These are phyloP conservation scores for Fusarium proliferatum DNA, from an alignment of 2,329 filamentous ascomycete species.

Conservation along the genomic window DNA sequence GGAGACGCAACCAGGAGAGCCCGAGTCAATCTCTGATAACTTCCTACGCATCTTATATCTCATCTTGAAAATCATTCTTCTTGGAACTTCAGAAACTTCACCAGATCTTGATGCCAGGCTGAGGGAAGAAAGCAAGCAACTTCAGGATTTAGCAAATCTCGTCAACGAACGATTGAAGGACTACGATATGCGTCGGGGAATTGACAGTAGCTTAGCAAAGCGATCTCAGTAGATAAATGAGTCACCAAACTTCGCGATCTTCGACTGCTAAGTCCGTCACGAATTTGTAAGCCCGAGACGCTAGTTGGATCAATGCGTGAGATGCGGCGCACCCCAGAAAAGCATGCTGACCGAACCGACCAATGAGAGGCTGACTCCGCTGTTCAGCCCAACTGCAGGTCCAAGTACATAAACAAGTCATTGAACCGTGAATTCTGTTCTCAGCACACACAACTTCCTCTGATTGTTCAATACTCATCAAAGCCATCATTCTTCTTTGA, in stretches of 20 bases:
- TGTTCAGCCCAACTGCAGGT: background rate
- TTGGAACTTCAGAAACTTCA: slow-evolving; percentile 48
- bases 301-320: background rate
- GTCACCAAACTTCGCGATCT: fast-evolving
- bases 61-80: slow-evolving; percentile 50
- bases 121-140: slow-evolving; percentile 46
- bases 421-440: background rate
- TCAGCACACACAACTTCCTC: background rate
- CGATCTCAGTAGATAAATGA: background rate
- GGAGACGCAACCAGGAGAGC: slow-evolving; percentile 23
- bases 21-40: slow-evolving; percentile 46
- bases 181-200: slow-evolving; percentile 40
- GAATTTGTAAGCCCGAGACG: background rate
- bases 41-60: slow-evolving; percentile 52
- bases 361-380: slow-evolving; percentile 16
- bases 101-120: slow-evolving; percentile 43
- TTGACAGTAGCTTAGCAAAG: background rate
- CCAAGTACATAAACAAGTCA: slow-evolving; percentile 14
- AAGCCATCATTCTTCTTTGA: background rate
- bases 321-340: background rate
- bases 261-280: background rate
- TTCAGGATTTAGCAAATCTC: slow-evolving; percentile 46
- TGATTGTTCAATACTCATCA: fast-evolving
- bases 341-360: slow-evolving; percentile 27
- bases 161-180: slow-evolving; percentile 47